These are phyloP conservation scores for Betula pendula DNA, from an alignment of 306 rosid species.

Conservation along the genomic window DNA sequence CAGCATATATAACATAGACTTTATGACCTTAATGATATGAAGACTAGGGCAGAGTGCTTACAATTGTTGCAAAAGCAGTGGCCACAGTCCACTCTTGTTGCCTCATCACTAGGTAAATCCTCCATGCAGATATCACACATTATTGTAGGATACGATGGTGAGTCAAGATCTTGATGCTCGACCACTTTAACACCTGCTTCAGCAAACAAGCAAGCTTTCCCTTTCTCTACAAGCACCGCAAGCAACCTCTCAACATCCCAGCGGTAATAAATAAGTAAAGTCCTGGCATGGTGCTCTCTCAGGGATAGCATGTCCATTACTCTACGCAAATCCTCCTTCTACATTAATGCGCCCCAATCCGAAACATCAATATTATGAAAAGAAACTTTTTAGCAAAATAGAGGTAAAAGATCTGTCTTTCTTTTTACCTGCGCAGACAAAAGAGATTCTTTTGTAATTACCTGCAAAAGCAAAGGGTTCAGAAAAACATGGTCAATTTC, in stretches of 20 bases:
- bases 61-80: conserved; percentile 91
- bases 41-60: conserved; percentile 41
- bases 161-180: conserved; percentile 37
- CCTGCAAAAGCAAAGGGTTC: conserved; percentile 44
- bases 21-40: neutral
- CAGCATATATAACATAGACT: neutral
- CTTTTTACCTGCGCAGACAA: conserved; percentile 73
- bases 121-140: conserved; percentile 82
- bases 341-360: conserved; percentile 27
- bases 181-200: conserved; percentile 78
- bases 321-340: conserved; percentile 84
- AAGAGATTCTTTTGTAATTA: conserved; percentile 74
- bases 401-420: neutral
- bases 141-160: conserved; percentile 32
- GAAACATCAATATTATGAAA: conserved; percentile 26
- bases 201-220: conserved; percentile 49
- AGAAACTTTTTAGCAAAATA: neutral
- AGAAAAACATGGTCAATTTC: conserved; percentile 17
- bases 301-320: conserved; percentile 79
- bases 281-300: conserved; percentile 81
- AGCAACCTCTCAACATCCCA: conserved; percentile 86
- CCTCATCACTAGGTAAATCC: conserved; percentile 54
- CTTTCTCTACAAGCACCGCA: conserved; percentile 70
- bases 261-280: conserved; percentile 76
- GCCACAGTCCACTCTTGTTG: conserved; percentile 89